Evolutionary conservation across 257 asterid genomes (phyloP).

Genomic region (Solanum virginianum): DNA sequence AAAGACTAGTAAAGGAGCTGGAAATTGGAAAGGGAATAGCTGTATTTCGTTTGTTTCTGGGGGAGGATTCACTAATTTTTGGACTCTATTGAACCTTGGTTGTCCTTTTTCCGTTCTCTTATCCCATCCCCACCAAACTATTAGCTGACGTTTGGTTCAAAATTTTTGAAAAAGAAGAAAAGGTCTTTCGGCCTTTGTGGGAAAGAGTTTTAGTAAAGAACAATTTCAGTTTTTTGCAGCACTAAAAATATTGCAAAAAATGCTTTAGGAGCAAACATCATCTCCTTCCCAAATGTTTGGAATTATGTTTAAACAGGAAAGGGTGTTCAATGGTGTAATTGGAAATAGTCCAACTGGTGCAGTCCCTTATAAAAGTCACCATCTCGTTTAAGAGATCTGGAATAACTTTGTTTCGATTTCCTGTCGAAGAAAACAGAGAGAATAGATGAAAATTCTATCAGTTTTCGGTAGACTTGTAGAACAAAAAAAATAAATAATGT

Average conservation of each 20-base stretch:
- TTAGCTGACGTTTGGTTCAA: not conserved
- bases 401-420: constrained; percentile 50
- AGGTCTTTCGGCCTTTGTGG: not conserved
- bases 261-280: not conserved
- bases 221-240: not conserved
- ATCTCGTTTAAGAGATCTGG: constrained; percentile 54
- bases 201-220: not conserved
- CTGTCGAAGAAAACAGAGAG: constrained; percentile 68
- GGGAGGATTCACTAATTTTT: not conserved
- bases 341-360: constrained; percentile 38
- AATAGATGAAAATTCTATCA: constrained; percentile 33
- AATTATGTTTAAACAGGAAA: not conserved
- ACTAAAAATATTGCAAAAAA: not conserved
- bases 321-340: not conserved
- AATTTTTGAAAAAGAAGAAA: not conserved
- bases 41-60: not conserved
- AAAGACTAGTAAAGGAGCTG: not conserved
- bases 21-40: not conserved
- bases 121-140: not conserved
- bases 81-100: not conserved
- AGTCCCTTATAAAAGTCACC: constrained; percentile 50
- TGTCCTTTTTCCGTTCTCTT: not conserved
- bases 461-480: constrained; percentile 36
- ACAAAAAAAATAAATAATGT: not conserved
- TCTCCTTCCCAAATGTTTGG: not conserved